Base-by-base conservation (phyloP, 2,329 filamentous ascomycete species). In the Diaporthe amygdali region DNA sequence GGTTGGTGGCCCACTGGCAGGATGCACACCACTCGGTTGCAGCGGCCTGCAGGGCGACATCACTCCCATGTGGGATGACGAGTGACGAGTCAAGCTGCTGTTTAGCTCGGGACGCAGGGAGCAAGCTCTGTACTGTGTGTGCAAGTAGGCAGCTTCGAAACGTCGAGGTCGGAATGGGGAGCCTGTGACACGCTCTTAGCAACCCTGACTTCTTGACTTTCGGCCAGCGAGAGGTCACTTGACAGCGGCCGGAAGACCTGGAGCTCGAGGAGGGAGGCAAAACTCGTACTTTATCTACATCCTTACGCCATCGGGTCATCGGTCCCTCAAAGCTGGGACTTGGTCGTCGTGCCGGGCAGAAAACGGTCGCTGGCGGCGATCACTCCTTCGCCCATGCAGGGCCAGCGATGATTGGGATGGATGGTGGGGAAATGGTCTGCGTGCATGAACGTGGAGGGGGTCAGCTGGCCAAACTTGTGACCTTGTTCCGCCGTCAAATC, bases 401-500 rank as follows among this genome's bases (percentile, higher is more conserved):
- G 59, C 59, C 54, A 59, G 46, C 32, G 12, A 59, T 68, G 66
- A 56, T 56, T 55, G 66, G 66, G 66, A 68, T 49, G 55, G 59
- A 37, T 64, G 59, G 59, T 64, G 59, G 59, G 59, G 59, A 64
- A 64, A 49, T n/a, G 59, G 30, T 30, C 59, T 64, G 66, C 34
- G 37, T 68, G 66, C 66, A 68, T 68, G 66, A 68, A 68, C 66
- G 41, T 68, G 52, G 52, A 55, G 66, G 66, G 66, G 66, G 66
- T 68, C 66, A 68, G 66, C 66, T 59, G 66, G 66, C 37, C 44
- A 37, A 49, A 59, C 52, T 59, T 68, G 66, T 68, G 66, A 68
- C 66, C 59, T 68, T 49, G 49, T 47, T 44, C 66, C 52, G 46
- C 66, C 44, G n/a, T 68, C 52, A 59, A 59, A 68, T 59, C 66